Conservation (phyloP, 139 green algal species). For the Penium margaritaceum region DNA sequence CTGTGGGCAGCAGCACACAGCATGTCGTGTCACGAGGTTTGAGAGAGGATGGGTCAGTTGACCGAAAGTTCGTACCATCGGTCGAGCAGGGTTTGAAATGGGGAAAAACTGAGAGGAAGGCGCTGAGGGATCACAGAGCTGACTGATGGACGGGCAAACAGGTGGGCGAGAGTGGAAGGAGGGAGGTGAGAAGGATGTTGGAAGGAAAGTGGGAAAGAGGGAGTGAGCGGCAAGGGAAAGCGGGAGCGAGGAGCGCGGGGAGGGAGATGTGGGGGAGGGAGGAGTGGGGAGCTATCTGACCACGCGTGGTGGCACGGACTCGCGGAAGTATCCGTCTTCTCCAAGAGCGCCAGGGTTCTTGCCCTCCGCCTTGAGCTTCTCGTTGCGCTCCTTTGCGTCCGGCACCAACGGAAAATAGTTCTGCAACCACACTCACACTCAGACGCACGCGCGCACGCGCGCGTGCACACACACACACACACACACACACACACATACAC, state of each 20-base stretch:
- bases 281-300: neutral
- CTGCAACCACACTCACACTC: too few species aligned
- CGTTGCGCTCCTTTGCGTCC: slow-evolving; percentile 34
- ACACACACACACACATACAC: too few species aligned
- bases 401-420: slow-evolving; percentile 37
- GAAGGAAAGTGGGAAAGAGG: neutral
- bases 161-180: neutral
- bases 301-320: too few species aligned
- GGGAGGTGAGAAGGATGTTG: neutral
- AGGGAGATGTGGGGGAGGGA: neutral
- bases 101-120: neutral
- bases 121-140: neutral
- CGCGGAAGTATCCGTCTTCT: slow-evolving; percentile 15
- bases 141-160: neutral
- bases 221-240: neutral
- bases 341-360: neutral
- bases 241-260: neutral
- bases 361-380: neutral
- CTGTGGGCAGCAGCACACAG: too few species aligned
- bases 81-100: too few species aligned
- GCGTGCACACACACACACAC: too few species aligned
- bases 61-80: too few species aligned
- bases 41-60: too few species aligned
- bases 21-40: too few species aligned
- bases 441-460: too few species aligned